Base-by-base conservation (phyloP, 208 protist species). In the Crithidia mellificae region DNA sequence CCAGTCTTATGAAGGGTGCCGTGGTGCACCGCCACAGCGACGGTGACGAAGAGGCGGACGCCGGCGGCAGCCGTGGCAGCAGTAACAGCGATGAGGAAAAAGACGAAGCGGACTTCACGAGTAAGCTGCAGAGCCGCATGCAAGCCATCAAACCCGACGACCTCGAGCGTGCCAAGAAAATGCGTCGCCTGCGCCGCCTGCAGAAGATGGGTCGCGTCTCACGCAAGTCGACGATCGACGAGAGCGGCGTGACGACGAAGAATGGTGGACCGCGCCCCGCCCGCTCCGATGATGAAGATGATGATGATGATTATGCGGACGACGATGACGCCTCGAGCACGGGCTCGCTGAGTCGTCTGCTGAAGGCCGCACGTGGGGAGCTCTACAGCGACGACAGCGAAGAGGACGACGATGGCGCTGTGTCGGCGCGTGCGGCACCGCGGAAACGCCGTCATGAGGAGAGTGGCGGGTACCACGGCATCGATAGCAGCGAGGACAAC, bases 141-240 rank as follows among this genome's bases (percentile, higher is more conserved):
- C 58, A 77, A 44, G 54, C 52, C 12, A 72, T 43, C n/a, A 81
- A 86, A 24, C 68, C 43, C 6, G 72, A 72, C 4, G 91, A 96
- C 70, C 24, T 63, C 27, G 87, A 88, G 25, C 81, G 91, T 15
- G 84, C 87, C 6, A 90, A 91, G 64, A 78, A 89, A 50, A 66
- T 96, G 41, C 88, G 91, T 7, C 86, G 85, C 39, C 84, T 94
- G 32, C 91, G 91, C 22, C 70, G 80, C 6, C 68, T 94, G 34
- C 87, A 96, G 56, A 77, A 78, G 41, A 56, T 59, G 27, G 88
- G 91, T 36, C 81, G 83, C 30, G 74, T 92, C 22, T 78, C 86
- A 38, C 88, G 84, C 54, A 90, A 87, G 47, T 73, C 59, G 6
- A 78, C 81, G 7, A 75, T 96, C 24, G 74, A 91, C 39, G 81